These are phyloP conservation scores for Annulohypoxylon nitens DNA, from an alignment of 495 filamentous ascomycete species.

Conservation along the genomic window DNA sequence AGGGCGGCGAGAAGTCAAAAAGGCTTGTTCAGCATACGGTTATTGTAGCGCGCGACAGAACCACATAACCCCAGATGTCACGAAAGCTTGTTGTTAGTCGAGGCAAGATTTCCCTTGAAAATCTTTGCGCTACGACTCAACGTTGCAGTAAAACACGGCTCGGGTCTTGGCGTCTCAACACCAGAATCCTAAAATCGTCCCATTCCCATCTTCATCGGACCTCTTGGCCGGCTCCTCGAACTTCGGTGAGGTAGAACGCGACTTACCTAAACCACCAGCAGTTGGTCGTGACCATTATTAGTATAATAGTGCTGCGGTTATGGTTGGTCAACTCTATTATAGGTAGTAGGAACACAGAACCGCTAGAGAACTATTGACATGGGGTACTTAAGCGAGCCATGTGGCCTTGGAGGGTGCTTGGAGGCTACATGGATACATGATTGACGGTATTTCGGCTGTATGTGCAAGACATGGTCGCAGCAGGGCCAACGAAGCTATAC, in stretches of 20 bases:
- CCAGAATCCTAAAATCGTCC: constrained; percentile 18
- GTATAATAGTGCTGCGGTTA: constrained; percentile 1
- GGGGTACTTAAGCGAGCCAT: constrained; percentile 31
- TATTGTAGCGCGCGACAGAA: constrained; percentile 11
- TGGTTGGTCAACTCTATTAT: constrained; percentile 9
- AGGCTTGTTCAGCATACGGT: constrained; percentile 1
- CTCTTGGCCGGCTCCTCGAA: constrained; percentile 22
- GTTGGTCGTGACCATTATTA: not conserved
- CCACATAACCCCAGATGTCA: constrained; percentile 22
- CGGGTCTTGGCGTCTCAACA: constrained; percentile 39
- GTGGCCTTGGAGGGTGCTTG: not conserved
- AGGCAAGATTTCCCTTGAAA: constrained; percentile 18
- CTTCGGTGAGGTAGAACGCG: constrained; percentile 22
- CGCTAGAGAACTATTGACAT: constrained; percentile 10
- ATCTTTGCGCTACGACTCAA: constrained; percentile 27
- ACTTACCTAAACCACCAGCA: constrained; percentile 16
- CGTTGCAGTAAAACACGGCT: constrained; percentile 39
- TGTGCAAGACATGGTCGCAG: constrained; percentile 25
- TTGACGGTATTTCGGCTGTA: constrained; percentile 25
- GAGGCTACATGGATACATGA: constrained; percentile 6
- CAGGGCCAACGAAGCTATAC: not conserved
- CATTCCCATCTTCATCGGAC: constrained; percentile 15
- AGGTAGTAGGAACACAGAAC: constrained; percentile 2
- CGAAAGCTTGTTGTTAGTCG: constrained; percentile 35
- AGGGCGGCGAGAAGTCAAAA: constrained; percentile 18